Evolutionary conservation across 257 asterid species (phyloP).

Genomic region (Solanum stenotomum): DNA sequence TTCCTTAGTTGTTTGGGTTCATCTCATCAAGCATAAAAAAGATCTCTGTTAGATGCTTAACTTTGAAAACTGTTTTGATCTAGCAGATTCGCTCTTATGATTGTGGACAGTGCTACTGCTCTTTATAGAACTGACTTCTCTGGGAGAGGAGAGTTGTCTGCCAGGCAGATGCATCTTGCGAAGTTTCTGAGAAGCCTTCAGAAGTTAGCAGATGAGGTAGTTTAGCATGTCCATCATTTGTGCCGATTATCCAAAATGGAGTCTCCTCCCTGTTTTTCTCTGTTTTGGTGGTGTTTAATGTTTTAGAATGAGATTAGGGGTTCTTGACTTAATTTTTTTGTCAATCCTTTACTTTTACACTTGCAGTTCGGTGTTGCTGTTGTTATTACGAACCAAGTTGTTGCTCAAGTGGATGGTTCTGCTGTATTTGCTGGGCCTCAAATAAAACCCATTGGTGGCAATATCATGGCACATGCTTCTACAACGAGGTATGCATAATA

Average conservation of each 20-base stretch:
- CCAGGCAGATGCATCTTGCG: conserved; percentile 98
- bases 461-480: conserved; percentile 96
- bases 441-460: conserved; percentile 89
- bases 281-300: neutral
- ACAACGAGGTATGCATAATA: conserved; percentile 55
- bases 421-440: conserved; percentile 90
- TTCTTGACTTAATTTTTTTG: neutral
- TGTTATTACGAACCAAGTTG: conserved; percentile 95
- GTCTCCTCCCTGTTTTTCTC: neutral
- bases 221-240: neutral
- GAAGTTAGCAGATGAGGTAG: conserved; percentile 90
- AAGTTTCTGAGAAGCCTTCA: conserved; percentile 96
- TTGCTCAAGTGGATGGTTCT: conserved; percentile 97
- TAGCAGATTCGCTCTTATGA: conserved; percentile 85
- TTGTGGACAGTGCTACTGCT: conserved; percentile 95
- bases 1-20: neutral
- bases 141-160: conserved; percentile 91
- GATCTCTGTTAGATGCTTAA: neutral
- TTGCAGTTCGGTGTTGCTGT: conserved; percentile 89
- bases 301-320: neutral
- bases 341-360: neutral
- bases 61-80: neutral
- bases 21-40: neutral
- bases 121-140: conserved; percentile 96
- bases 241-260: neutral